Base-by-base conservation (phyloP, 306 rosid genomes). In the Coriaria nepalensis region DNA sequence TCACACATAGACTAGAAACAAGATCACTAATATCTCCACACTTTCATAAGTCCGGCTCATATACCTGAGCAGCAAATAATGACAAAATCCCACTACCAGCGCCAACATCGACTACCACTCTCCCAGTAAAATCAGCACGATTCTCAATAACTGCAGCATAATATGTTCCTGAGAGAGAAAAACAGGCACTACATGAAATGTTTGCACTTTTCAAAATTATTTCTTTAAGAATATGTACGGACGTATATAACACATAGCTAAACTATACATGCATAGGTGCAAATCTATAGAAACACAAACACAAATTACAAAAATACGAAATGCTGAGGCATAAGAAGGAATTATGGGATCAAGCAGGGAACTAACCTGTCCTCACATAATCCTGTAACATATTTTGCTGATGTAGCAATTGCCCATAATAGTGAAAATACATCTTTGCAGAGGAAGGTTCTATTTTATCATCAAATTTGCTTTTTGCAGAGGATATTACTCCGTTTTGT, bases 71-170 rank as follows among this genome's bases (percentile, higher is more conserved):
- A 49, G 97, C 97, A 88, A 88, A 88, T 68, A 88, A 55, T 35
- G 97, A 88, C 69, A 88, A 73, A 60, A 88, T 88, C 42, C 96
- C 96, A 65, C 96, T 88, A 41, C 96, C 96, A 41, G 96, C 96
- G 53, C 97, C 97, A 59, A 88, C 97, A 70, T 88, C 97, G 45
- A 88, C 95, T 13, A 88, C 90, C 59, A 88, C 90, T 20, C 90
- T 88, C 43, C 93, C 97, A 4, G 9, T 47, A 59, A 88, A 88
- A 68, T 88, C 97, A 1, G 74, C 75, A 35, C 93, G 83, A 62
- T 88, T 88, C 74, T 88, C 95, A 45, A 84, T 68, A 35, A 88
- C 90, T 6, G 97, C 97, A 51, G 97, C 87, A 57, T 78, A 78
- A 60, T 83, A 88, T 55, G 95, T 78, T 62, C 97, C 95, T 83